Percentiles rank a stretch among this genome's conserved stretches.
Evolutionary conservation across 345 rosid genomes (phyloP).

Genomic region (Geranium brycei): DNA sequence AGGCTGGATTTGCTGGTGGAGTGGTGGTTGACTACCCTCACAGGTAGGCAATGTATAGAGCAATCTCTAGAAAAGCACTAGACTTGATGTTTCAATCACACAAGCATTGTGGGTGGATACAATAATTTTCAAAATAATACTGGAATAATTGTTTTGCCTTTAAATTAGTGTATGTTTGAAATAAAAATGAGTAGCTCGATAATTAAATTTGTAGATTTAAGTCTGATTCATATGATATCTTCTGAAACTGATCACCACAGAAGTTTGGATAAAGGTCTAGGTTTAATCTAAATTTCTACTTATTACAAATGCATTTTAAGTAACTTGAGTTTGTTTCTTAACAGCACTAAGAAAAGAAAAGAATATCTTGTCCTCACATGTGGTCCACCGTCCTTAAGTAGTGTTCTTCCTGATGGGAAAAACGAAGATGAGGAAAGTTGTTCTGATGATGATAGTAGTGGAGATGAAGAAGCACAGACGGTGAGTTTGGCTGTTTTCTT

Average conservation of each 20-base stretch:
- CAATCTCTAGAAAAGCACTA: not conserved
- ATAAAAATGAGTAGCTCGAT: not conserved
- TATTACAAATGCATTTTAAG: not conserved
- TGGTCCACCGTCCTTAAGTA: slow-evolving; percentile 45
- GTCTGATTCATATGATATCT: not conserved
- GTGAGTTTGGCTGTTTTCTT: slow-evolving; percentile 18
- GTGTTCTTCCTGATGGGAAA: slow-evolving; percentile 37
- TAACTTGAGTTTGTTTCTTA: not conserved
- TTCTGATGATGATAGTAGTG: slow-evolving; percentile 53
- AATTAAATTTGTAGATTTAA: too few species aligned
- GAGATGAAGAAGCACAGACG: slow-evolving; percentile 47
- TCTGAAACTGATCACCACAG: not conserved
- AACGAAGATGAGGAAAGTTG: slow-evolving; percentile 41
- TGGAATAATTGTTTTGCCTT: not conserved
- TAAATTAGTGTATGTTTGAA: too few species aligned
- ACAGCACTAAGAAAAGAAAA: slow-evolving; percentile 70
- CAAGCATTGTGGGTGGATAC: not conserved
- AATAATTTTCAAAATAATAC: not conserved
- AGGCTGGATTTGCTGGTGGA: slow-evolving; percentile 88
- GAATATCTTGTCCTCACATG: slow-evolving; percentile 79
- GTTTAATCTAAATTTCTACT: too few species aligned
- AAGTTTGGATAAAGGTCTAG: not conserved
- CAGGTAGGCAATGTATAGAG: slow-evolving; percentile 34
- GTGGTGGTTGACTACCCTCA: slow-evolving; percentile 86
- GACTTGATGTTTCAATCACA: not conserved